A percentile compares a stretch with the other conserved stretches of the same genome.
These are phyloP conservation scores for Crithidia bombi DNA, from an alignment of 208 protist genomes.

Conservation along the genomic window DNA sequence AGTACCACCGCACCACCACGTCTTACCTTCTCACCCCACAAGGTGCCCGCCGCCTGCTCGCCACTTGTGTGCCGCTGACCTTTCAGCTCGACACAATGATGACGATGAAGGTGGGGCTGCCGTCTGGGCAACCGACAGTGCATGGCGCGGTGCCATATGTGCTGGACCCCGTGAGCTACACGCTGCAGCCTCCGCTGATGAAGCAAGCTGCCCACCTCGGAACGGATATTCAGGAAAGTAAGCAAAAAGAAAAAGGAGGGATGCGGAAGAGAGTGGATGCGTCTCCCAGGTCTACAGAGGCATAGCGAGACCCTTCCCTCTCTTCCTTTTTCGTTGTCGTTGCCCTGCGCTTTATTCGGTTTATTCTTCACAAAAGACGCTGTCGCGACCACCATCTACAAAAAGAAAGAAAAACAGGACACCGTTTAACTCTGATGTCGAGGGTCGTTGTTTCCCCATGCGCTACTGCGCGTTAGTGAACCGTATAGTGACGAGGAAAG, in stretches of 20 bases:
- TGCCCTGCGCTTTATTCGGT: no score
- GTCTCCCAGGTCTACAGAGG: no score
- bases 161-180: conserved; percentile 67
- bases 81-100: conserved; percentile 90
- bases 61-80: conserved; percentile 67
- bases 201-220: conserved; percentile 61
- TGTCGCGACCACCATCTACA: neutral
- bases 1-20: conserved; percentile 87
- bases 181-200: conserved; percentile 82
- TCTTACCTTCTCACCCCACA: conserved; percentile 73
- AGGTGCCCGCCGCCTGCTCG: conserved; percentile 64
- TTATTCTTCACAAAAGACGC: neutral
- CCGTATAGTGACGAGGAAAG: no score
- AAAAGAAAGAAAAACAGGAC: neutral
- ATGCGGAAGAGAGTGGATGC: no score
- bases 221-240: conserved; percentile 75
- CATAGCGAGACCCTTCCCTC: no score
- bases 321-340: no score
- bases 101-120: conserved; percentile 58
- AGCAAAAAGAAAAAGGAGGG: no score
- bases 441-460: no score
- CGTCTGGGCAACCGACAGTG: neutral
- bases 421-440: no score
- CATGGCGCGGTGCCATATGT: conserved; percentile 44
- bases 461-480: no score